These are phyloP conservation scores for Xerocomus nothofagi DNA, from an alignment of 1,284 basidiomycete genomes.

Conservation along the genomic window DNA sequence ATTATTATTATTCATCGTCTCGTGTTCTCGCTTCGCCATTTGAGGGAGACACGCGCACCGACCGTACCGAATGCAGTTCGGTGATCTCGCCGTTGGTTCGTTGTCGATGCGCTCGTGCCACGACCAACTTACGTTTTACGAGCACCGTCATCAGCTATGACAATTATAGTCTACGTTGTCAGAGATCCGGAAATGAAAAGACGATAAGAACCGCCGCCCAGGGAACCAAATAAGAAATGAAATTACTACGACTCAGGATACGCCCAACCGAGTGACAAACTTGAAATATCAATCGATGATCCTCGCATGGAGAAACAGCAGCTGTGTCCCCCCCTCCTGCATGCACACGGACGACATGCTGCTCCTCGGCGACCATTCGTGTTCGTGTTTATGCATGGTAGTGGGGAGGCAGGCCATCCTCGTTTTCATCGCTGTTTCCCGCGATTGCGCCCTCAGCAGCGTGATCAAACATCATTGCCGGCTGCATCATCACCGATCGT, in stretches of 20 bases:
- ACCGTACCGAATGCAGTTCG: conserved; percentile 1
- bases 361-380: conserved; percentile 6
- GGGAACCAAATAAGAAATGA: conserved; percentile 14
- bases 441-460: conserved; percentile 4
- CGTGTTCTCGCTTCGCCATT: background rate
- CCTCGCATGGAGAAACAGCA: conserved; percentile 4
- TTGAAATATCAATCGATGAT: conserved; percentile 23
- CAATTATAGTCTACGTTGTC: conserved; percentile 10
- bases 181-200: conserved; percentile 30
- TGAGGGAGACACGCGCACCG: background rate
- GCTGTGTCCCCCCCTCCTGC: conserved; percentile 6
- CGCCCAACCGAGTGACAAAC: conserved; percentile 5
- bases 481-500: conserved; percentile 33
- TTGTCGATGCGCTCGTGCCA: conserved; percentile 9
- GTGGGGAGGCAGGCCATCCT: conserved; percentile 23
- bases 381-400: conserved; percentile 13
- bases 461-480: conserved; percentile 5
- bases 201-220: conserved; percentile 10
- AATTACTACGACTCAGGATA: conserved; percentile 9
- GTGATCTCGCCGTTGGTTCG: background rate
- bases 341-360: conserved; percentile 17
- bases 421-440: conserved; percentile 13
- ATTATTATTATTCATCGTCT: too few species aligned
- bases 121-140: conserved; percentile 20
- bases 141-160: conserved; percentile 7